Evolutionary conservation across 805 yeast genomes (phyloP).

Genomic region (Cyberlindnera mrakii): DNA sequence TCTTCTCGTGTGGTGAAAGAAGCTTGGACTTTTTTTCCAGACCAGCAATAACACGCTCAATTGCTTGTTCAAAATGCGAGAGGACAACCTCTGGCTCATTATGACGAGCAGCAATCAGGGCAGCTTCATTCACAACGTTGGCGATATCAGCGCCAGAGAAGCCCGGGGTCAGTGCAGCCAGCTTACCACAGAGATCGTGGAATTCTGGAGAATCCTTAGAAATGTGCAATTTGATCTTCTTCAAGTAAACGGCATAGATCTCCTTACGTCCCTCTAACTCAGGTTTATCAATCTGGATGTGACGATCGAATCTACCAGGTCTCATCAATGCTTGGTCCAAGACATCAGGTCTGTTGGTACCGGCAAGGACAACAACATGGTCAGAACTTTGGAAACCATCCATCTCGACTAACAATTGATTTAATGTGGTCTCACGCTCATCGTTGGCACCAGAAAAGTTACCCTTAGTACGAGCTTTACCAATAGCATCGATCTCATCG

Average conservation of each 20-base stretch:
- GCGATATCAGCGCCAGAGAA: conserved; percentile 99
- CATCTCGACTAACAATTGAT: conserved; percentile 96
- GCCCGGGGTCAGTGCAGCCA: conserved; percentile 96
- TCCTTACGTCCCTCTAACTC: conserved; percentile 93
- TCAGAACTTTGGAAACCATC: conserved; percentile 91
- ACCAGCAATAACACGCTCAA: conserved; percentile 96
- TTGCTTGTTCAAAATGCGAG: conserved; percentile 88
- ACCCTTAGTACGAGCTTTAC: conserved; percentile 82
- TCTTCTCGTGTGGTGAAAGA: conserved; percentile 79
- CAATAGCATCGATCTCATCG: conserved; percentile 99
- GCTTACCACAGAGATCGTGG: conserved; percentile 66
- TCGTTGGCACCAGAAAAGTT: conserved; percentile 77
- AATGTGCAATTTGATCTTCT: conserved; percentile 56
- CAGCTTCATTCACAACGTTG: conserved; percentile 95
- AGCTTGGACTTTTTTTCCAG: conserved; percentile 84
- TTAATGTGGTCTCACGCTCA: conserved; percentile 93
- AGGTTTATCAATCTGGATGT: conserved; percentile 85
- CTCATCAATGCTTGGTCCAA: conserved; percentile 88
- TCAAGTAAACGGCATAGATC: conserved; percentile 81
- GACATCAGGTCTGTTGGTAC: conserved; percentile 94
- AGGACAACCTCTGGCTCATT: conserved; percentile 65
- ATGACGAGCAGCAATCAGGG: conserved; percentile 89
- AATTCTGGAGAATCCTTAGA: conserved; percentile 36
- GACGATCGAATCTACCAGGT: conserved; percentile 98
- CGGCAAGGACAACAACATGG: conserved; percentile 95